Evolutionary conservation across 352 stramenopile genomes (phyloP), one percentile per base, ranked within the genome.

Genomic region (Globisporangium polare): DNA sequence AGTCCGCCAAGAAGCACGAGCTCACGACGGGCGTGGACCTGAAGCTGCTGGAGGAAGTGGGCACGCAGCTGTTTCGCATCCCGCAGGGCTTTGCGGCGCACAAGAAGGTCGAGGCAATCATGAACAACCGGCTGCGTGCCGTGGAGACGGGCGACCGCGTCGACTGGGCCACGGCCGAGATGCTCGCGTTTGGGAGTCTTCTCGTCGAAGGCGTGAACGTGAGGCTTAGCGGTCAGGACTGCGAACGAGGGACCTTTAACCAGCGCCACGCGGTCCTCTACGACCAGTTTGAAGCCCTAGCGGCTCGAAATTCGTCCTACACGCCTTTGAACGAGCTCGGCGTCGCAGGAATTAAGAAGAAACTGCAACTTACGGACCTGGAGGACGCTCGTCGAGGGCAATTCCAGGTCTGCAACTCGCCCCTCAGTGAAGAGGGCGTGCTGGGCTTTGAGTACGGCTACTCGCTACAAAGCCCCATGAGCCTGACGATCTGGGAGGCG

Each of bases 301-400:
- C 74, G 2, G 79, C 80, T 0, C 71, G 82, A 17, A 90, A 98
- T 58, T 81, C 91, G 58, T 92, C 94, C 50, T 98, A 98, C 74
- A 97, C 89, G 15, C 97, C 97, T n/a, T 68, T 99, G 10, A 98
- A 99, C 18, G 72, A 86, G 53, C 76, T 92, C 1, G 52, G 72
- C 27, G 64, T 85, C 6, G 67, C 75, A 2, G 71, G 70, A 3
- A 77, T 90, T 31, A 71, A 73, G 61, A 74, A 65, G 18, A 73
- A 74, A 2, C 53, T 83, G 3, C 66, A 69, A 45, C 75, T 85
- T 41, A 56, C 58, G 0, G 71, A 74, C 0, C 53, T 88, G 15
- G 80, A 88, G 65, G 63, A 72, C 8, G 69, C 74, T 0, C 66
- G 68, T 2, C 60, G 62, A 6, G 86, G 78, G 22, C 73, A 65